These are phyloP conservation scores for Geotrichum ghanense DNA, from an alignment of 805 yeast species.

Conservation along the genomic window DNA sequence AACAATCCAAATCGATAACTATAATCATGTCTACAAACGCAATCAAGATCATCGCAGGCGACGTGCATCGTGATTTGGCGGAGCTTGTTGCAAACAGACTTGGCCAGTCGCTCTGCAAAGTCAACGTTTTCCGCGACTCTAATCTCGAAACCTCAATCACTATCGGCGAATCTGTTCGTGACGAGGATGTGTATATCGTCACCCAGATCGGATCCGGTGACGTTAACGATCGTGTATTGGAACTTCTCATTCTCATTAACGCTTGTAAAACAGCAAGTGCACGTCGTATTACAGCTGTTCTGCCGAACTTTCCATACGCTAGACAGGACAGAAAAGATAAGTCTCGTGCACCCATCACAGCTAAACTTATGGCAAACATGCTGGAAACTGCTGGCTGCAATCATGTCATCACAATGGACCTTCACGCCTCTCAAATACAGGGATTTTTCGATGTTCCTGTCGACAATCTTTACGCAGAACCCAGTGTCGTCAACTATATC, in stretches of 20 bases:
- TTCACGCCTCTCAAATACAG: slow-evolving; percentile 96
- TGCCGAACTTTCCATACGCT: slow-evolving; percentile 96
- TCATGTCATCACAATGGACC: slow-evolving; percentile 93
- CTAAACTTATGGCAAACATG: slow-evolving; percentile 87
- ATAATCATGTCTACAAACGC: slow-evolving; percentile 33
- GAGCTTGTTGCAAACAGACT: slow-evolving; percentile 54
- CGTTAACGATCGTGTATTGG: slow-evolving; percentile 80
- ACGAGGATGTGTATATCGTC: slow-evolving; percentile 50
- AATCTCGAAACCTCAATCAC: slow-evolving; percentile 80
- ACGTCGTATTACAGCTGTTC: slow-evolving; percentile 84
- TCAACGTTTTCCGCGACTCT: slow-evolving; percentile 72
- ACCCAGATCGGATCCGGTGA: slow-evolving; percentile 76
- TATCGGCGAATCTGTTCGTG: slow-evolving; percentile 84
- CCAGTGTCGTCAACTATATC: slow-evolving; percentile 77
- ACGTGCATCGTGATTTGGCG: slow-evolving; percentile 68
- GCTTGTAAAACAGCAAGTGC: slow-evolving; percentile 96
- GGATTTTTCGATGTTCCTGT: slow-evolving; percentile 96
- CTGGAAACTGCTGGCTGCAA: slow-evolving; percentile 92
- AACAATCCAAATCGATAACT: neutral
- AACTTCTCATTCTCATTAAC: slow-evolving; percentile 77
- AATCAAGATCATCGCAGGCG: slow-evolving; percentile 46
- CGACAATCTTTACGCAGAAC: slow-evolving; percentile 93
- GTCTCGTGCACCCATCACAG: slow-evolving; percentile 92
- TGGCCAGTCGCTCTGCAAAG: slow-evolving; percentile 56
- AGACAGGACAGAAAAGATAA: slow-evolving; percentile 97